These are phyloP conservation scores for Cladophialophora yegresii DNA, from an alignment of 2,329 filamentous ascomycete species.

Conservation along the genomic window DNA sequence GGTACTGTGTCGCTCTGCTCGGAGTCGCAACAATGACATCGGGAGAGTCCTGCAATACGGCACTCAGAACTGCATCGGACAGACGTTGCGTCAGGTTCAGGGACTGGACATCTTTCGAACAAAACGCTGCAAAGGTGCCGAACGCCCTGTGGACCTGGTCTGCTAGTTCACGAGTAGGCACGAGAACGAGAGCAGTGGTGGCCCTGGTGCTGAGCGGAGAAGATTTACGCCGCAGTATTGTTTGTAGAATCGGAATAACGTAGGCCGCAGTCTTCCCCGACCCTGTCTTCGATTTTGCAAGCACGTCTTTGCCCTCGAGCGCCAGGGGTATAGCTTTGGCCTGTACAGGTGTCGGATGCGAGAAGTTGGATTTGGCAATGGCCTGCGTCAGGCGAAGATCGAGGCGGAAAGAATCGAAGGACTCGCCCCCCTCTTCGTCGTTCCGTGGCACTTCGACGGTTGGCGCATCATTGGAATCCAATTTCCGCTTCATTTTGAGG, in stretches of 20 bases:
- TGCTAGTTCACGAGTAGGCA: constrained; percentile 91
- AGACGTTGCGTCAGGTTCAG: constrained; percentile 90
- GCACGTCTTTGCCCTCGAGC: constrained; percentile 81
- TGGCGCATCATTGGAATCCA: constrained; percentile 52
- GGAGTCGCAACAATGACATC: constrained; percentile 92
- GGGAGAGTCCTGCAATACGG: constrained; percentile 79
- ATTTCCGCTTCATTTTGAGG: constrained; percentile 53
- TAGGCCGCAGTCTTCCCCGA: constrained; percentile 98
- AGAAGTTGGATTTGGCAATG: constrained; percentile 79
- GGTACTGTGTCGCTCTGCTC: constrained; percentile 74
- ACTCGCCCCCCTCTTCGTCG: constrained; percentile 41
- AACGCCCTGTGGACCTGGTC: constrained; percentile 83
- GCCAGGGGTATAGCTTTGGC: constrained; percentile 83
- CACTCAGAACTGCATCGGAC: constrained; percentile 82
- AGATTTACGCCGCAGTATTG: constrained; percentile 75
- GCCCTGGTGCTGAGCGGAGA: constrained; percentile 45
- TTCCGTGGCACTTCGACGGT: constrained; percentile 39
- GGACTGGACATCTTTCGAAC: constrained; percentile 76
- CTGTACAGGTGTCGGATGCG: constrained; percentile 85
- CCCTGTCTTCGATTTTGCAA: constrained; percentile 90
- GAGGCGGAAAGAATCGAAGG: constrained; percentile 76
- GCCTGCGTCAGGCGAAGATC: constrained; percentile 85
- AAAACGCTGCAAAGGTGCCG: constrained; percentile 76
- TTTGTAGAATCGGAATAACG: constrained; percentile 81
- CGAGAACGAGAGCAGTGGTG: constrained; percentile 68